Base-by-base conservation (phyloP, 1,284 basidiomycete genomes). In the Austroboletus niveus region DNA sequence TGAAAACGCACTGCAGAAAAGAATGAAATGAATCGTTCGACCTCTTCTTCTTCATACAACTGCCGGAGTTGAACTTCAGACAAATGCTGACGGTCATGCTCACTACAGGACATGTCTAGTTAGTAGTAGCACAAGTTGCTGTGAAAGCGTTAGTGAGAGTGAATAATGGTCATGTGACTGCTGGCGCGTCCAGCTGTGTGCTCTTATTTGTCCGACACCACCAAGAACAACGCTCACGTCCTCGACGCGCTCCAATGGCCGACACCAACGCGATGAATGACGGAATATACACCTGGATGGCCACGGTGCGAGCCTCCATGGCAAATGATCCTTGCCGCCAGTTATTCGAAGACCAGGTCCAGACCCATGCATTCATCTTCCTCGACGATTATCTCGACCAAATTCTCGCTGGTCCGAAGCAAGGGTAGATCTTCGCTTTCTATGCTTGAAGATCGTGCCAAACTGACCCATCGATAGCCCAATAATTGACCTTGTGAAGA, bases 401-500 rank as follows among this genome's bases (percentile, higher is more conserved):
- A 60, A 87, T 91, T 53, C 71, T 87, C 36, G 74, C 77, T 5
- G 82, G 82, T 36, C 76, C 79, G 29, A 82, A 76, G 60, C 77
- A 82, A 69, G 85, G 82, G 89, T 88, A 44, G 48, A 52, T 56
- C 34, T 20, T 39, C 35, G 41, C 24, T 49, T 36, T 27, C 31
- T 40, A 30, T 20, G 8, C 14, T 31, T 12, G 6, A 8, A 2
- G 20, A 43, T 1, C 29, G n/a, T 53, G 27, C 9, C 36, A 11
- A 49, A 45, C 47, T 57, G 44, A 52, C 8, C 8, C 4, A 32
- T 24, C 2, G 50, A 7, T 57, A 91, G 88, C 49, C 77, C 81
- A 12, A 76, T 91, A 12, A 84, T 89, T 49, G 87, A 91, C 49
- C 76, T 92, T n/a, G 80, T 91, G 8, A 92, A 92, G 71, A 92